Base-by-base conservation (phyloP, 495 filamentous ascomycete species). In the Lasiosphaeria ovina region DNA sequence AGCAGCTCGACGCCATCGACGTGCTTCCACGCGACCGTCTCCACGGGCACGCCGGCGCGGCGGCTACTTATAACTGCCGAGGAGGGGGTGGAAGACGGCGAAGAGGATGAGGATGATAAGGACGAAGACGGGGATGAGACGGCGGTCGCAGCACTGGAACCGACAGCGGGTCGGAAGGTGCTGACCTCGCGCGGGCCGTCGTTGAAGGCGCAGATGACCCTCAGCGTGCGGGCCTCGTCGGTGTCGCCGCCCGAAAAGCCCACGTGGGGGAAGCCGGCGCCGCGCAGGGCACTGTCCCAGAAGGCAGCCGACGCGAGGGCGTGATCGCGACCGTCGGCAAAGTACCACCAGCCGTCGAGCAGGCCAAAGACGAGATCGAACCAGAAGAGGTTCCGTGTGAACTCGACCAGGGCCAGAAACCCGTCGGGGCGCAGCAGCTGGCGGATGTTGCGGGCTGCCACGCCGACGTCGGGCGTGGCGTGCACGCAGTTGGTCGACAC, bases 331-430 rank as follows among this genome's bases (percentile, higher is more conserved):
- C 79, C 79, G 54, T 83, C 80, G 12, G 77, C 72, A 16, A 79
- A 79, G 12, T 77, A 65, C 81, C 81, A 84, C 82, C 82, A 85
- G 6, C 81, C 81, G 16, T 80, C 76, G 0, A 84, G 71, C 6
- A 80, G 63, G 4, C 81, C 81, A 55, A 78, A 83, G 10, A 80
- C 71, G 32, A 85, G 55, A 55, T 85, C 80, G 11, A 80, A 69
- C 65, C 75, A 80, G 57, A 70, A 72, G 0, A 66, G 61, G 3
- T 59, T 62, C 36, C 62, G 66, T 4, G 77, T 78, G 31, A 72
- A 35, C 60, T 81, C 78, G 42, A 70, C 55, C 35, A 78, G 60
- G 8, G 72, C 59, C 7, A 81, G 66, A 16, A 67, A 67, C 5
- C 74, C 78, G 44, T 72, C 72, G 12, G 72, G 72, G 52, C 71